These are phyloP conservation scores for Trichoderma endophyticum DNA, from an alignment of 2,329 filamentous ascomycete genomes.

Conservation along the genomic window DNA sequence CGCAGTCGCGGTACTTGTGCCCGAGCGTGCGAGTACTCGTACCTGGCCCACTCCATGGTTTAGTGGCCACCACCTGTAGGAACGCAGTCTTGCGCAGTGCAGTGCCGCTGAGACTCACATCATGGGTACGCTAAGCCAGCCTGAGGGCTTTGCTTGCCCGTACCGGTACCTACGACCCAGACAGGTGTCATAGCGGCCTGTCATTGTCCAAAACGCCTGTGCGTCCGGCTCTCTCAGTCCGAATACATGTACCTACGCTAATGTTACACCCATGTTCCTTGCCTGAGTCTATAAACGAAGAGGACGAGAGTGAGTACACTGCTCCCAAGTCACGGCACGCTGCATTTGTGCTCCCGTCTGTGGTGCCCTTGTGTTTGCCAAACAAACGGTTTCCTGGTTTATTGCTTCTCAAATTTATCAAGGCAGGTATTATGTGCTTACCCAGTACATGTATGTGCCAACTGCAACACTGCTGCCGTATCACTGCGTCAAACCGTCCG, in stretches of 20 bases:
- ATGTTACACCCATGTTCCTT: not conserved
- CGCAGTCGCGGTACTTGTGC: not conserved
- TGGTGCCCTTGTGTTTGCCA: not conserved
- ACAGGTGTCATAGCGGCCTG: not conserved
- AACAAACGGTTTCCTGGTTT: not conserved
- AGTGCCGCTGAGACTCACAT: not conserved
- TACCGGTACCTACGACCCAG: not conserved
- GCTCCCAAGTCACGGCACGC: not conserved
- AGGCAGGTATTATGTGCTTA: not conserved
- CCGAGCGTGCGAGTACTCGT: not conserved
- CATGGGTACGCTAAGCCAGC: not conserved
- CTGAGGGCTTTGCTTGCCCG: not conserved
- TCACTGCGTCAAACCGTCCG: conserved; percentile 1
- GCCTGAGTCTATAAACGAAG: not conserved
- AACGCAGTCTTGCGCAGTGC: not conserved
- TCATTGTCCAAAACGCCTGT: not conserved
- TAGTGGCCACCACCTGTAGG: not conserved
- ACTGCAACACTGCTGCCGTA: not conserved
- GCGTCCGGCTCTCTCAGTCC: not conserved
- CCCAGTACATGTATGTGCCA: not conserved
- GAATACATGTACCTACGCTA: not conserved
- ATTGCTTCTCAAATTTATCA: too few relatives aligned
- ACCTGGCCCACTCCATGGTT: conserved; percentile 5
- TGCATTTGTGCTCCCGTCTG: not conserved
- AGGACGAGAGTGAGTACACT: not conserved